Conservation (phyloP, 2,329 filamentous ascomycete genomes). For the Sclerotinia glacialis region DNA sequence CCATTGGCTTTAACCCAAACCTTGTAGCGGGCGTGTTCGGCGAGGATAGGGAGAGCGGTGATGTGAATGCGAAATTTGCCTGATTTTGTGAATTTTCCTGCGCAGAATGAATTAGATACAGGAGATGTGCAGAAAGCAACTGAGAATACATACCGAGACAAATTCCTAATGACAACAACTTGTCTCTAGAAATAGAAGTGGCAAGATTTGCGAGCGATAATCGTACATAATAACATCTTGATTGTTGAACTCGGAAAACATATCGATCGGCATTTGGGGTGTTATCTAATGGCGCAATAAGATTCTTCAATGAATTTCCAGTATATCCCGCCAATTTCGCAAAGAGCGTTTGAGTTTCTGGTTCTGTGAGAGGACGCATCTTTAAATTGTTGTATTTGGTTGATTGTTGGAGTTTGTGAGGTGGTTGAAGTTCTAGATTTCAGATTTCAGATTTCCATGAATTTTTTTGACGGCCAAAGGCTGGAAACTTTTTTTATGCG, state of each 20-base stretch:
- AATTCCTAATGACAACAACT: conserved; percentile 81
- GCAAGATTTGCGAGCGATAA: conserved; percentile 89
- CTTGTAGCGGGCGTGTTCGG: conserved; percentile 91
- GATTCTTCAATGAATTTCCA: conserved; percentile 77
- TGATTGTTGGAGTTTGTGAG: conserved; percentile 12
- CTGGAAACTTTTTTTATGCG: conserved; percentile 16
- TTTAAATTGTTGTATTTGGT: conserved; percentile 17
- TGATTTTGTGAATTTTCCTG: conserved; percentile 92
- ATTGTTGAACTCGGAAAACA: conserved; percentile 80
- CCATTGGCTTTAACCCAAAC: conserved; percentile 96
- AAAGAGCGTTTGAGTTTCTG: conserved; percentile 79
- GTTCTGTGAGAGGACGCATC: conserved; percentile 81
- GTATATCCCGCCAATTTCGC: conserved; percentile 93
- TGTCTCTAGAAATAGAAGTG: conserved; percentile 76
- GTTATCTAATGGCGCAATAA: conserved; percentile 71
- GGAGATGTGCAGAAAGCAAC: not conserved
- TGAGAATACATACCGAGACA: conserved; percentile 59
- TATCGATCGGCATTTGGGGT: conserved; percentile 70
- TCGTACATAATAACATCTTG: conserved; percentile 87
- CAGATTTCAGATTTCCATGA: conserved; percentile 24
- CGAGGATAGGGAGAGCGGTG: conserved; percentile 80
- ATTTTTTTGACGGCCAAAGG: conserved; percentile 31
- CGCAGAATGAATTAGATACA: conserved; percentile 24
- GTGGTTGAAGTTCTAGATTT: conserved; percentile 14
- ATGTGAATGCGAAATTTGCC: conserved; percentile 95